Conservation (phyloP, 2,329 filamentous ascomycete genomes). For the Aureobasidium namibiae region DNA sequence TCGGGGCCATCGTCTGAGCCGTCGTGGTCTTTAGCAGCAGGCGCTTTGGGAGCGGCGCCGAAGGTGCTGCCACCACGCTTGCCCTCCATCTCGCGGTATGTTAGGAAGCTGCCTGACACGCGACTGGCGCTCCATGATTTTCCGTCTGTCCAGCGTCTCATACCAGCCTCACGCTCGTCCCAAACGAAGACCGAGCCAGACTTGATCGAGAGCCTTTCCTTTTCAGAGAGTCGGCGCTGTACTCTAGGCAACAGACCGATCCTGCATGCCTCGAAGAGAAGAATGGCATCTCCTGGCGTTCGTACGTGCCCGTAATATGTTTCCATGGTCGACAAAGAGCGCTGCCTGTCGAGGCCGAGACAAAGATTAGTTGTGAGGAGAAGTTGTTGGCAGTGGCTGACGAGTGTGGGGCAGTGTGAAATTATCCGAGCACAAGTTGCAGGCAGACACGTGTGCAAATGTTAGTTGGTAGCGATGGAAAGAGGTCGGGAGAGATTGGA, state of each 20-base stretch:
- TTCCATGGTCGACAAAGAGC: conserved; percentile 60
- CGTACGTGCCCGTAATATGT: conserved; percentile 93
- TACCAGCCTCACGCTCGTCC: conserved; percentile 96
- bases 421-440: not conserved
- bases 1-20: conserved; percentile 72
- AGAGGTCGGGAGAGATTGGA: not conserved
- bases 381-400: not conserved
- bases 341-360: not conserved
- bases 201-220: conserved; percentile 90
- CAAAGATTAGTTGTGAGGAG: not conserved
- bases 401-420: not conserved
- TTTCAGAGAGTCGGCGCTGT: conserved; percentile 87
- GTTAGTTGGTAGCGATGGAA: not conserved
- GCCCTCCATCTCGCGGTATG: conserved; percentile 97
- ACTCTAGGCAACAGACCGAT: conserved; percentile 84
- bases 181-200: conserved; percentile 99
- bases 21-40: conserved; percentile 45
- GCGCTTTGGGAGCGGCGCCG: conserved; percentile 36
- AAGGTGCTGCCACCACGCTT: conserved; percentile 76
- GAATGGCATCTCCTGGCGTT: conserved; percentile 93
- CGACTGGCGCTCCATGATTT: conserved; percentile 98
- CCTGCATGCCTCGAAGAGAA: conserved; percentile 94
- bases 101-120: conserved; percentile 94
- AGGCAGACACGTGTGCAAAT: not conserved
- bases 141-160: conserved; percentile 96